Evolutionary conservation across 2,329 filamentous ascomycete genomes (phyloP), one percentile per base, ranked within the genome.

Genomic region (Aspergillus sp.): DNA sequence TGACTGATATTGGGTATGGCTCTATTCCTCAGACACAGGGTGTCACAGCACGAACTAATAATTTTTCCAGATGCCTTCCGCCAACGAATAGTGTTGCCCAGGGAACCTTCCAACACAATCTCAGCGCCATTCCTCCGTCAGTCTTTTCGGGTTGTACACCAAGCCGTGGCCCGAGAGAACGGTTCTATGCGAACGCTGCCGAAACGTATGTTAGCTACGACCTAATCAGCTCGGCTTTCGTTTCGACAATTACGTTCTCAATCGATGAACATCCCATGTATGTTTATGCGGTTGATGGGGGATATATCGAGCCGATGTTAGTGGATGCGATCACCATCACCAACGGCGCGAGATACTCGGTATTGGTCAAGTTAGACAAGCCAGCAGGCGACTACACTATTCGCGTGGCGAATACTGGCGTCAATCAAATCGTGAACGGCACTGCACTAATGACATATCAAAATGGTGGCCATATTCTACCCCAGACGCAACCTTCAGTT

Each of bases 371-470:
- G 62, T 70, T 83, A 7, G 70, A 78, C 49, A 76, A 78, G 45
- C 67, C 65, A 2, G 64, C 76, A 1, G 81, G 80, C 0, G 72
- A 80, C 56, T 86, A 83, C 67, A 79, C 79, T 11, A 80, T 86
- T 22, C 83, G 85, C 2, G 71, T 82, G 24, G 78, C 79, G 13
- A 78, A 80, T 15, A 69, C 71, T 2, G 76, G 74, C 17, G 69
- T 79, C 5, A 78, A 80, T 12, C 86, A 88, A 66, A 77, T 86
- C 51, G 72, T 87, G 27, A 73, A 75, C 15, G 82, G 79, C 1
- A 75, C 78, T 34, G 84, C 82, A 0, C 70, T 77, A 4, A 69
- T 88, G 37, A 72, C 75, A 0, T 80, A 81, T 60, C 59, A 66
- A 17, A 65, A 68, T 3, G 46, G 58, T 5, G 51, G 68, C 27